phyloP scores from a whole-genome alignment of 768 basidiomycete genomes.

The Coprinellus aureogranulatus region DNA sequence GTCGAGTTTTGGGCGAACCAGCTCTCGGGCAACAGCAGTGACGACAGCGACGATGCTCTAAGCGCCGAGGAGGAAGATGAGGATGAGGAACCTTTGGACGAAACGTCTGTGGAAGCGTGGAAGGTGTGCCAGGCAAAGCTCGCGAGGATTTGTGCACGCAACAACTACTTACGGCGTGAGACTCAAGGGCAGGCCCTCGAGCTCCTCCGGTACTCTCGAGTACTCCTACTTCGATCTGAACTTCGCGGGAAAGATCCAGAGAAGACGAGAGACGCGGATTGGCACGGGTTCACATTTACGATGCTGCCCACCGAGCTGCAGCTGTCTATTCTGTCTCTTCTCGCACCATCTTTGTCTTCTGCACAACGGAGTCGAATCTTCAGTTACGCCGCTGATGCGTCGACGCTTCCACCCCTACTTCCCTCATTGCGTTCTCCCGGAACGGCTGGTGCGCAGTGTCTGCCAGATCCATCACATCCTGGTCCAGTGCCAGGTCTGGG shows the following conservation, averaged over 20 bases:
- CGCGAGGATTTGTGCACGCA: slow-evolving; percentile 38
- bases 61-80: slow-evolving; percentile 21
- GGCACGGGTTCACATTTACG: slow-evolving; percentile 29
- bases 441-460: slow-evolving; percentile 4
- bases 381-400: slow-evolving; percentile 37
- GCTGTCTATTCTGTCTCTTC: slow-evolving; percentile 53
- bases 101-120: slow-evolving; percentile 25
- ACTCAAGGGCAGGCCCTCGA: slow-evolving; percentile 46
- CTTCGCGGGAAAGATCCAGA: background rate
- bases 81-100: slow-evolving; percentile 16
- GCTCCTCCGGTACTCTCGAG: slow-evolving; percentile 50
- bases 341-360: slow-evolving; percentile 56
- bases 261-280: background rate
- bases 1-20: slow-evolving; percentile 53
- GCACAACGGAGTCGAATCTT: slow-evolving; percentile 54
- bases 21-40: slow-evolving; percentile 20
- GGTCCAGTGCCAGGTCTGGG: background rate
- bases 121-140: slow-evolving; percentile 33
- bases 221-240: slow-evolving; percentile 42
- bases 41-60: slow-evolving; percentile 15
- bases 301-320: slow-evolving; percentile 56
- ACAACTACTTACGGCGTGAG: slow-evolving; percentile 35
- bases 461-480: slow-evolving; percentile 7
- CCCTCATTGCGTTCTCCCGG: slow-evolving; percentile 4
- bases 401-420: slow-evolving; percentile 15